phyloP scores from a whole-genome alignment of 768 basidiomycete genomes.

The Strobilomyces echinocephalus region DNA sequence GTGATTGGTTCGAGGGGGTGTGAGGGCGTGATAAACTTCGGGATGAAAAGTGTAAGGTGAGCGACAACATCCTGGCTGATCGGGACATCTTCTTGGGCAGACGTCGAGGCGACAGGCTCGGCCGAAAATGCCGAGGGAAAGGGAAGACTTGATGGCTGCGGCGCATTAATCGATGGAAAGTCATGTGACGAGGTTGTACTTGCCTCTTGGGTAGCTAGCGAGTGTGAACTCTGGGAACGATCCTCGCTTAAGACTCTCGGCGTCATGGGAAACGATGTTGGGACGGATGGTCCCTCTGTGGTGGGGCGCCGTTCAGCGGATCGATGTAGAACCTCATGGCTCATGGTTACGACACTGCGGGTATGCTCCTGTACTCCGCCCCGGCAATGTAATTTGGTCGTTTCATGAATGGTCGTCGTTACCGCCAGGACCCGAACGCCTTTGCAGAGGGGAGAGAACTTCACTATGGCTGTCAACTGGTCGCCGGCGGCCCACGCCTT shows the following conservation, averaged over 20 bases:
- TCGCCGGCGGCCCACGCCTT: slow-evolving; percentile 95
- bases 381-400: slow-evolving; percentile 55
- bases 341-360: slow-evolving; percentile 53
- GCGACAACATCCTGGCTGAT: slow-evolving; percentile 48
- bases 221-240: slow-evolving; percentile 15
- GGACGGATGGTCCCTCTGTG: neutral
- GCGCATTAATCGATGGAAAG: neutral
- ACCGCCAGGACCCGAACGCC: slow-evolving; percentile 71
- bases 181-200: slow-evolving; percentile 16
- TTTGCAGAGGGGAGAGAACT: slow-evolving; percentile 83
- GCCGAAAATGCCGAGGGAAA: neutral
- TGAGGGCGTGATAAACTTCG: slow-evolving; percentile 59
- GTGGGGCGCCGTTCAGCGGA: slow-evolving; percentile 33
- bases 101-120: slow-evolving; percentile 6
- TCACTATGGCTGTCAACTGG: slow-evolving; percentile 71
- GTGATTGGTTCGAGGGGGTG: slow-evolving; percentile 72
- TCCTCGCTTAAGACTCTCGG: slow-evolving; percentile 17
- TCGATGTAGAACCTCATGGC: slow-evolving; percentile 66
- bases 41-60: slow-evolving; percentile 56
- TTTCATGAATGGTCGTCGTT: slow-evolving; percentile 68
- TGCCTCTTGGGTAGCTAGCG: slow-evolving; percentile 6
- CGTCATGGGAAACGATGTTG: slow-evolving; percentile 2
- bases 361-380: slow-evolving; percentile 56
- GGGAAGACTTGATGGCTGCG: neutral
- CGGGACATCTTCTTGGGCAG: slow-evolving; percentile 17